Evolutionary conservation across 2,329 filamentous ascomycete species (phyloP), one percentile per base, ranked within the genome.

Genomic region (Tolypocladium amazonense): DNA sequence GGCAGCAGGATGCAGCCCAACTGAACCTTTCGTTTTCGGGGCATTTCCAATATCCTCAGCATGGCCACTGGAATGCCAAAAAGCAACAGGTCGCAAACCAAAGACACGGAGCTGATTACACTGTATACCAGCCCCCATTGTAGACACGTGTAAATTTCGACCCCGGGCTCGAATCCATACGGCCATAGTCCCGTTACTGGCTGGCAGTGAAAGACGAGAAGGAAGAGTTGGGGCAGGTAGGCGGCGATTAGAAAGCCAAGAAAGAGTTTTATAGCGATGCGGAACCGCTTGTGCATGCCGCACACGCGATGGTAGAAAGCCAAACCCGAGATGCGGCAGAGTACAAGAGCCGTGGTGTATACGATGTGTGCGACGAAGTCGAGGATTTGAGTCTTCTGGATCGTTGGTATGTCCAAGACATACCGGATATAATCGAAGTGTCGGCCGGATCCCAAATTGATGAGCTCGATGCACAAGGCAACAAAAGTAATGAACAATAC

Each of bases 131-230:
- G 60, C 0, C 79, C 80, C 79, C 79, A 82, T 20, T 74, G 68
- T 43, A 82, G 61, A 62, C 79, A 82, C 0, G 65, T 71, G 62
- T 79, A 82, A 3, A 72, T 61, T 1, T 67, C 68, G 12, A 65
- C 69, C 12, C 72, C 72, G 0, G 69, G 65, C 63, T 82, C 77
- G 72, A 75, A 82, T 1, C 67, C 72, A 58, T 82, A 82, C 0
- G 80, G 79, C 80, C 80, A 82, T 2, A 78, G 67, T 0, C 73
- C 77, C 0, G 79, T 82, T 0, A 81, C 77, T 0, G 80, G 80
- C 1, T 64, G 66, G 60, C 79, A 82, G 66, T 82, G 79, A 62
- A 82, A 80, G 59, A 82, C 71, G 56, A 82, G 69, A 2, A 82
- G 71, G 33, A 80, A 71, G 15, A 82, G 68, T 60, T 82, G 79